Percentiles rank a stretch among this genome's conserved stretches.
Evolutionary conservation across 805 yeast species (phyloP).

Genomic region (Lachancea cidri): DNA sequence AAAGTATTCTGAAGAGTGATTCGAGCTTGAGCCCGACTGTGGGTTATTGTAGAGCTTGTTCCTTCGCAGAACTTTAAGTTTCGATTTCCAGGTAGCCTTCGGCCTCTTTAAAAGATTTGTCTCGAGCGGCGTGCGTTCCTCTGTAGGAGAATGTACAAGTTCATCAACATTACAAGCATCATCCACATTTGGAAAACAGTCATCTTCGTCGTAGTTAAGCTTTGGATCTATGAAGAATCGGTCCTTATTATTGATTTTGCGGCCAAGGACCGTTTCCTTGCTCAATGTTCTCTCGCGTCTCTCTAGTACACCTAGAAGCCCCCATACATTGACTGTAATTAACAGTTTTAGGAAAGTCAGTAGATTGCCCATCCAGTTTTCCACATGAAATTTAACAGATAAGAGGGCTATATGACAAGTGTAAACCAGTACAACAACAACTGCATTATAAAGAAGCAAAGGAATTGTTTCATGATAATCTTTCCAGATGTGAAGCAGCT

Average conservation of each 20-base stretch:
- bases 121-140: neutral
- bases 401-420: constrained; percentile 16
- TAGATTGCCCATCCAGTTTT: constrained; percentile 23
- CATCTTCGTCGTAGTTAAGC: constrained; percentile 13
- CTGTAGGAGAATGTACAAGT: neutral
- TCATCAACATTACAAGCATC: neutral
- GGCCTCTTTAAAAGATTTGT: neutral
- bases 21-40: neutral
- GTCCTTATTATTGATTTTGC: constrained; percentile 27
- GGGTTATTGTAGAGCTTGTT: neutral
- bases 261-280: constrained; percentile 29
- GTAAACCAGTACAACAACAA: constrained; percentile 16
- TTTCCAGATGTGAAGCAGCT: constrained; percentile 13
- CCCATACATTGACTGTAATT: constrained; percentile 32
- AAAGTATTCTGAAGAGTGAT: neutral
- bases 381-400: constrained; percentile 1
- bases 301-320: constrained; percentile 28
- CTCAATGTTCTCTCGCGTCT: constrained; percentile 23
- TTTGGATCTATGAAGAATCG: constrained; percentile 26
- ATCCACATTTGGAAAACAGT: neutral
- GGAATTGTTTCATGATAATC: constrained; percentile 28
- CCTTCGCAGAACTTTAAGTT: constrained; percentile 1
- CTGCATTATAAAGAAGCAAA: constrained; percentile 21
- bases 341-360: constrained; percentile 22
- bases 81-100: constrained; percentile 1